A percentile compares a stretch with the other conserved stretches of the same genome.
phyloP scores from a whole-genome alignment of 768 basidiomycete genomes.

The Neoboletus subvelutipes region DNA sequence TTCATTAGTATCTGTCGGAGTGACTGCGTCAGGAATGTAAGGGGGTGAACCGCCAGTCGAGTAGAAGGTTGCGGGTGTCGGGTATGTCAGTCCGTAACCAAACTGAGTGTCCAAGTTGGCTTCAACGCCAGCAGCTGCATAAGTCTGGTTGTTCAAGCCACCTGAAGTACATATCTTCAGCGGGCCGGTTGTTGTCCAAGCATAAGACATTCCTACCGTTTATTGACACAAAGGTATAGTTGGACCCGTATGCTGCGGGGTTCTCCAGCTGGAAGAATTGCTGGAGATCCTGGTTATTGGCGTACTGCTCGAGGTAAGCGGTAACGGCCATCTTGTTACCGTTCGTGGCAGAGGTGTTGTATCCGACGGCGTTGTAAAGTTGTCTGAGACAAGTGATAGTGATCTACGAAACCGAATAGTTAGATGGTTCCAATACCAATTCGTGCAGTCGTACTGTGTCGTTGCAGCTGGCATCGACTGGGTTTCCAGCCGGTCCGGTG shows the following conservation, averaged over 20 bases:
- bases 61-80: constrained; percentile 58
- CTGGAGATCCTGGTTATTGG: constrained; percentile 53
- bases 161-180: constrained; percentile 37
- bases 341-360: constrained; percentile 40
- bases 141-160: constrained; percentile 58
- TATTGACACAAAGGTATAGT: constrained; percentile 54
- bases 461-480: constrained; percentile 50
- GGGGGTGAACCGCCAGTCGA: constrained; percentile 64
- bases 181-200: background rate
- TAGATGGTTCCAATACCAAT: background rate
- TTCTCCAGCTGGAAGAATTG: constrained; percentile 49
- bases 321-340: constrained; percentile 55
- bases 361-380: constrained; percentile 53
- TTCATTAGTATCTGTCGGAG: constrained; percentile 46
- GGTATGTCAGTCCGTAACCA: constrained; percentile 62
- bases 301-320: constrained; percentile 52
- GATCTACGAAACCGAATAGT: constrained; percentile 29
- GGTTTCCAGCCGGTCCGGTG: constrained; percentile 34
- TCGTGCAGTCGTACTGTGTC: constrained; percentile 19
- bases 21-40: constrained; percentile 47
- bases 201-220: constrained; percentile 40
- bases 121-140: constrained; percentile 55
- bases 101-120: constrained; percentile 70
- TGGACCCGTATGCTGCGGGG: constrained; percentile 48
- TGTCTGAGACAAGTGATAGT: constrained; percentile 54